phyloP scores from a whole-genome alignment of 139 green algal species.

The Micromonas pusilla region DNA sequence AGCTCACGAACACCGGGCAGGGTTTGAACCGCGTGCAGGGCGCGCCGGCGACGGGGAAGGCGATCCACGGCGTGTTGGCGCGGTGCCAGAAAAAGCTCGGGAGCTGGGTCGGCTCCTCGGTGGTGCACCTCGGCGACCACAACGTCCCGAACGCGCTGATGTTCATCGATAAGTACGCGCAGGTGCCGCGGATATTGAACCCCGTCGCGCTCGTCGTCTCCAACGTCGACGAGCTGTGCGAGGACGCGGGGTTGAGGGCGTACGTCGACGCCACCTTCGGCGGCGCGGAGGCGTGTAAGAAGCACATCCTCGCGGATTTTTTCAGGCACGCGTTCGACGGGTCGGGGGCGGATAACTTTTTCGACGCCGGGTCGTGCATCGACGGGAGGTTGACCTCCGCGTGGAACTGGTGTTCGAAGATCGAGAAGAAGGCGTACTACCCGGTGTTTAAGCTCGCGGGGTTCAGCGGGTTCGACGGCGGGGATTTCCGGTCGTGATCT shows the following conservation, averaged over 20 bases:
- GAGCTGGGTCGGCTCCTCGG: constrained; percentile 78
- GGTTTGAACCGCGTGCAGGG: constrained; percentile 89
- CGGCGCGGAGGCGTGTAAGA: constrained; percentile 55
- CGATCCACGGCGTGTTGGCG: constrained; percentile 65
- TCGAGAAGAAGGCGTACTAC: constrained; percentile 82
- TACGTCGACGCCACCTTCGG: constrained; percentile 52
- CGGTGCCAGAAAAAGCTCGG: constrained; percentile 73
- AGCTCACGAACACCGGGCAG: constrained; percentile 85
- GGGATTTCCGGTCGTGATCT: constrained; percentile 38
- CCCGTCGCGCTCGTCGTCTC: constrained; percentile 79
- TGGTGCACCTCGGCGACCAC: constrained; percentile 92
- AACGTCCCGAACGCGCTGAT: constrained; percentile 90
- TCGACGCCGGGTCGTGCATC: constrained; percentile 85
- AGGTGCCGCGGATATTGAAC: constrained; percentile 88
- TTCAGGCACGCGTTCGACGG: constrained; percentile 92
- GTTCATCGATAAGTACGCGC: constrained; percentile 97
- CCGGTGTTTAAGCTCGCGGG: constrained; percentile 74
- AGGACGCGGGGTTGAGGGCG: constrained; percentile 23
- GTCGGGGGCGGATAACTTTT: constrained; percentile 83
- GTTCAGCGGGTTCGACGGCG: constrained; percentile 79
- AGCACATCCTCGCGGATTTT: constrained; percentile 78
- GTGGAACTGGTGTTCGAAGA: constrained; percentile 82
- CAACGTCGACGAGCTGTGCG: constrained; percentile 45
- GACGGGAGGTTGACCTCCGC: constrained; percentile 83
- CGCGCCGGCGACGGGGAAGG: constrained; percentile 46